Conservation (phyloP, 192 early-diverging fungal species). For the Coemansia sp. region DNA sequence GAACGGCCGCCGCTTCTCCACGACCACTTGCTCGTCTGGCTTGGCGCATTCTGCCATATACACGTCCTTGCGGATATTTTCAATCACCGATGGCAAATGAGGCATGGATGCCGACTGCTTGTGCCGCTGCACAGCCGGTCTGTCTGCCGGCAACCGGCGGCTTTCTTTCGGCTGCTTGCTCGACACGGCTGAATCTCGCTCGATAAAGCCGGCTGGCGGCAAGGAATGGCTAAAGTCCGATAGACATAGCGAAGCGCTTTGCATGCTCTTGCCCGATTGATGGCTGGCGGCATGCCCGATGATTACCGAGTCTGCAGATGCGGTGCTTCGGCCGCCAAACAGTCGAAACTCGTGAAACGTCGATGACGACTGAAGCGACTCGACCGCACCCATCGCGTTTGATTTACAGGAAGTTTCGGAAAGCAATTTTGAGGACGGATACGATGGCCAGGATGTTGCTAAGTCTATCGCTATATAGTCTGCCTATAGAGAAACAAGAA, state of each 20-base stretch:
- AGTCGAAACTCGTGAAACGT: constrained; percentile 16
- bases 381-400: constrained; percentile 38
- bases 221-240: not conserved
- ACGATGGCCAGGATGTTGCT: no score
- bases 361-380: constrained; percentile 28
- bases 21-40: not conserved
- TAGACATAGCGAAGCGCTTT: constrained; percentile 20
- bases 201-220: no score
- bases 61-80: not conserved
- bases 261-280: not conserved
- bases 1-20: not conserved
- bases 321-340: constrained; percentile 6
- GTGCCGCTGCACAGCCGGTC: no score
- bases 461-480: constrained; percentile 27
- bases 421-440: not conserved
- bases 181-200: no score
- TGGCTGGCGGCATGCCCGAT: no score
- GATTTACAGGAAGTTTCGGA: not conserved
- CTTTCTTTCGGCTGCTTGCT: no score
- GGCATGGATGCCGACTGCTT: constrained; percentile 3
- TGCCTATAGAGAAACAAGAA: constrained; percentile 13
- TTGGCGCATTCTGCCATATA: not conserved
- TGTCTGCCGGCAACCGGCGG: no score
- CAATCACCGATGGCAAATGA: constrained; percentile 1
- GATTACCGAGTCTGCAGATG: not conserved